A percentile compares a stretch with the other conserved stretches of the same genome.
These are phyloP conservation scores for Phyllosticta paracitricarpa DNA, from an alignment of 2,329 filamentous ascomycete genomes.

Conservation along the genomic window DNA sequence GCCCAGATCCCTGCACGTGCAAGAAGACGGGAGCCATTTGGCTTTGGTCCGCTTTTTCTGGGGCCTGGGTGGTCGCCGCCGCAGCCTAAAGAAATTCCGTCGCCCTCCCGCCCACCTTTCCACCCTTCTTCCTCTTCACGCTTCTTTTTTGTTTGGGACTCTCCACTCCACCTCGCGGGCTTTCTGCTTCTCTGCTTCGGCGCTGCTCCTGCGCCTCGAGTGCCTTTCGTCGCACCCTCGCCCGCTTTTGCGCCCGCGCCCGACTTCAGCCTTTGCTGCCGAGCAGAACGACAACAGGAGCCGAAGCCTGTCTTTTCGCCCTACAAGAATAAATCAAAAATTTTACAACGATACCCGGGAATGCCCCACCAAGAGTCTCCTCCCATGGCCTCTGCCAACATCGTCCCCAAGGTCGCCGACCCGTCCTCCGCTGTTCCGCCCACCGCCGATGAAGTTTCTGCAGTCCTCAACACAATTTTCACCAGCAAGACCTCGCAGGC, in stretches of 20 bases:
- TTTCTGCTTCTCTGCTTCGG: neutral
- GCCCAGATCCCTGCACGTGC: neutral
- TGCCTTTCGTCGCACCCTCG: neutral
- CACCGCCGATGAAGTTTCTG: slow-evolving; percentile 35
- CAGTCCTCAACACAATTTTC: slow-evolving; percentile 35
- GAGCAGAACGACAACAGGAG: neutral
- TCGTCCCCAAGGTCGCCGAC: slow-evolving; percentile 37
- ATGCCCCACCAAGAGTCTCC: slow-evolving; percentile 45
- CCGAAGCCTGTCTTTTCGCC: neutral
- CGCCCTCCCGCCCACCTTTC: neutral
- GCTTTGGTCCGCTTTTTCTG: neutral
- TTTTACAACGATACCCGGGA: slow-evolving; percentile 5
- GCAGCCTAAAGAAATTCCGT: neutral
- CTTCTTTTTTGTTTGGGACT: neutral
- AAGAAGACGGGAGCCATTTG: neutral
- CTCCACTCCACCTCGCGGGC: neutral
- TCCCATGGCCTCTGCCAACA: slow-evolving; percentile 33
- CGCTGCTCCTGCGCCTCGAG: neutral
- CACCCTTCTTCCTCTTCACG: neutral
- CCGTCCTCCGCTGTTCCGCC: slow-evolving; percentile 29
- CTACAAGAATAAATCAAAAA: neutral
- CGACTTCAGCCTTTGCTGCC: neutral
- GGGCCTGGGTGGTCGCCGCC: neutral
- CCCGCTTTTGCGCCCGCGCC: neutral
- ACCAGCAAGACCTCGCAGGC: slow-evolving; percentile 44